Base-by-base conservation (phyloP, 1,284 basidiomycete genomes). In the Ganoderma resinaceum region DNA sequence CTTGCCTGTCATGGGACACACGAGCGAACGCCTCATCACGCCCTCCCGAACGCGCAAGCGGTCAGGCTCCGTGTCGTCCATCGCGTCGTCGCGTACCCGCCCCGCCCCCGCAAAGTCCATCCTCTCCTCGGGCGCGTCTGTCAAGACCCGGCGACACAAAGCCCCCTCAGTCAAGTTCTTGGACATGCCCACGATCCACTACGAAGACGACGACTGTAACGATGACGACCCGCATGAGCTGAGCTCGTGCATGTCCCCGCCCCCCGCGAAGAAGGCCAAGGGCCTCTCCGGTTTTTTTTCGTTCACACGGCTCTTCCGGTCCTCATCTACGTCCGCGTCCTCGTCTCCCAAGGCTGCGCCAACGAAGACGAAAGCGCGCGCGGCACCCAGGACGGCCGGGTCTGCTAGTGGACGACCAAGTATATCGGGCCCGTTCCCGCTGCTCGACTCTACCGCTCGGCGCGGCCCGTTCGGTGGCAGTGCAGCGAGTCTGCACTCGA, bases 101-200 rank as follows among this genome's bases (percentile, higher is more conserved):
- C 78, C 77, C 38, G 74, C 76, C 1, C 78, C 78, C 3, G 77
- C 78, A n/a, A 78, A 77, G 69, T 78, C 78, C 20, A 79, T 78
- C 59, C 73, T 79, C 9, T 78, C 78, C 40, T 78, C 76, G 33
- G 73, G 75, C 62, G 74, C 76, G 16, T 78, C 80, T 33, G 79
- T 77, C 35, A 72, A 76, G 57, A 77, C 82, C 40, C 77, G 73
- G 65, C 79, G 71, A 46, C 80, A 79, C 11, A 78, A 80, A 7
- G 73, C 82, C 11, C 76, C 81, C 1, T 85, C 83, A 23, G 84
- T 84, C 29, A 84, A 84, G 73, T 84, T 84, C 70, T 79, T 83
- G 37, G 82, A 83, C 68, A 73, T 77, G 43, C 83, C 83, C 12
- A 84, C 78, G 16, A 72, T 80, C 9, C 76, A 81, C 66, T 78